A percentile compares a stretch with the other conserved stretches of the same genome.
Conservation (phyloP, 768 basidiomycete species). For the Suillus spraguei region DNA sequence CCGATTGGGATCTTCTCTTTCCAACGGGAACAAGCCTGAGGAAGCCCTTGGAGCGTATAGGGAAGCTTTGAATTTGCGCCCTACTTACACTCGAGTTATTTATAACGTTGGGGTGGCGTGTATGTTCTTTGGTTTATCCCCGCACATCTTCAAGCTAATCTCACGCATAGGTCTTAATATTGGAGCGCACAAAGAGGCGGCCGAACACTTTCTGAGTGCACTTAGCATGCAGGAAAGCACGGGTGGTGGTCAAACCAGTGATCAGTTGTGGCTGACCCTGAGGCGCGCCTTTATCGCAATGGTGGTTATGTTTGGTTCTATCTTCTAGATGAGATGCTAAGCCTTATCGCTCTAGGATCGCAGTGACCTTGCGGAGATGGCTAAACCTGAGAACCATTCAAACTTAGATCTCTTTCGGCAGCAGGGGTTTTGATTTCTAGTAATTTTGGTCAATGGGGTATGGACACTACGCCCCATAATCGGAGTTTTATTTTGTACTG, state of each 20-base stretch:
- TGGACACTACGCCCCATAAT: neutral
- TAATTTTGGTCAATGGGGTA: neutral
- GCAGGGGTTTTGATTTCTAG: slow-evolving; percentile 91
- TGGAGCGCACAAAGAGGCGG: slow-evolving; percentile 92
- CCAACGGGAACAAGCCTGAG: slow-evolving; percentile 93
- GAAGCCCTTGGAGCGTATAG: slow-evolving; percentile 90
- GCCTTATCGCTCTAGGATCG: slow-evolving; percentile 56
- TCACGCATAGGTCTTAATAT: slow-evolving; percentile 81
- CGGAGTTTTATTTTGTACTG: neutral
- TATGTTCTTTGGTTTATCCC: slow-evolving; percentile 43
- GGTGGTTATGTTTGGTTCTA: slow-evolving; percentile 47
- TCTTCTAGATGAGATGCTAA: neutral
- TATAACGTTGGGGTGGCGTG: slow-evolving; percentile 99
- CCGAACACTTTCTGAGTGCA: slow-evolving; percentile 92
- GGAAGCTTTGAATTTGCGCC: slow-evolving; percentile 86
- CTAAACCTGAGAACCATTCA: slow-evolving; percentile 60
- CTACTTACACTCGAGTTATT: slow-evolving; percentile 95
- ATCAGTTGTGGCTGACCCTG: slow-evolving; percentile 90
- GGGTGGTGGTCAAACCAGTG: slow-evolving; percentile 67
- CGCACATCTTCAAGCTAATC: slow-evolving; percentile 10
- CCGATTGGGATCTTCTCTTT: slow-evolving; percentile 89
- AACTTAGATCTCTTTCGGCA: slow-evolving; percentile 73
- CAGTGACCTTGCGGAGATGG: slow-evolving; percentile 77
- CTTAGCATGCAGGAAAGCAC: slow-evolving; percentile 75
- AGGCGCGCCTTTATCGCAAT: slow-evolving; percentile 78